Conservation (phyloP, 768 basidiomycete genomes). For the Mrakia gelida region DNA sequence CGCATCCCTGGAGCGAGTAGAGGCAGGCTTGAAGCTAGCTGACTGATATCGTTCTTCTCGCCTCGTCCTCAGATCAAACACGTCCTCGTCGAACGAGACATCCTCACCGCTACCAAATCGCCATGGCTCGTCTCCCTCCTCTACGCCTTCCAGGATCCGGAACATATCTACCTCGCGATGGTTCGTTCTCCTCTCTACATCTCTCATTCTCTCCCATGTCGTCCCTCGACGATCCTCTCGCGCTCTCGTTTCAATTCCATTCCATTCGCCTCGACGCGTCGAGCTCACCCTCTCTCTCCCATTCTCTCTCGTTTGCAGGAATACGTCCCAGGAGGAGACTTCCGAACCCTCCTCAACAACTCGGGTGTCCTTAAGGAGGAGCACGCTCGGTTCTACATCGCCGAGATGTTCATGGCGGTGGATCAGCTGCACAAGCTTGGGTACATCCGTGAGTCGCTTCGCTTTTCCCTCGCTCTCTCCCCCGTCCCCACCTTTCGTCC, state of each 20-base stretch:
- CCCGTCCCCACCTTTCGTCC: too few relatives aligned
- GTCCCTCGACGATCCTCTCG: background rate
- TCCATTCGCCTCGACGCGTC: background rate
- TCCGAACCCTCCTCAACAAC: slow-evolving; percentile 94
- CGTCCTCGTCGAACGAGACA: slow-evolving; percentile 94
- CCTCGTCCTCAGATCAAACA: slow-evolving; percentile 69
- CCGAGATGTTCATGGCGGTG: slow-evolving; percentile 94
- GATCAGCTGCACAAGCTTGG: slow-evolving; percentile 94
- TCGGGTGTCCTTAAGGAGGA: slow-evolving; percentile 97
- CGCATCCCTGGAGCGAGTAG: too few relatives aligned
- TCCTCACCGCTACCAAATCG: slow-evolving; percentile 92
- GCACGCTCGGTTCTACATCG: slow-evolving; percentile 92
- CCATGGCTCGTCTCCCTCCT: slow-evolving; percentile 92
- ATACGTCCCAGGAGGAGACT: slow-evolving; percentile 97
- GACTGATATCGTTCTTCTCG: background rate
- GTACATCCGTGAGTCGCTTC: slow-evolving; percentile 65
- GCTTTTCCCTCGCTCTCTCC: background rate
- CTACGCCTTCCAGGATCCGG: slow-evolving; percentile 93
- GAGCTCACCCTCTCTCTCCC: slow-evolving; percentile 12
- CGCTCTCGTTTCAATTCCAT: background rate
- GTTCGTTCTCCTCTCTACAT: slow-evolving; percentile 35
- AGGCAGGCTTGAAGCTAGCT: too few relatives aligned
- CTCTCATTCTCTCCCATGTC: background rate
- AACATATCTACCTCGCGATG: slow-evolving; percentile 94
- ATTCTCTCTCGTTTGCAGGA: slow-evolving; percentile 49